Evolutionary conservation across 371 early-diverging fungal species (phyloP), one percentile per base, ranked within the genome.

Genomic region (Blyttiomyces sp.): DNA sequence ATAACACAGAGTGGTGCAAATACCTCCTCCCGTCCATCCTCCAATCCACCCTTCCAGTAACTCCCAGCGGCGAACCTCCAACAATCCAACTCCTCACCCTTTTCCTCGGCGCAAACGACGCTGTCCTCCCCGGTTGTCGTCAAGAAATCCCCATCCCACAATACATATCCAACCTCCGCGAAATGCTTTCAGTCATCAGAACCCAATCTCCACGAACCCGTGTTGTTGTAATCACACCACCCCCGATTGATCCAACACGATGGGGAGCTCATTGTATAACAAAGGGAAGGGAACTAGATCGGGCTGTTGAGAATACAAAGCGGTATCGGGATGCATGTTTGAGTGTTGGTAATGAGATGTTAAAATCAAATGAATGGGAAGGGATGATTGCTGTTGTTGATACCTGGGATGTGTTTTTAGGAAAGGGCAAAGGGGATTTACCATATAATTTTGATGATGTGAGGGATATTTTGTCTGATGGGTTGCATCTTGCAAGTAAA

Each of bases 81-180:
- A 64, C 68, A 11, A 69, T 88, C 43, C 68, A 65, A 9, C 72
- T 93, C 28, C 66, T 89, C 52, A 86, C 84, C 21, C 77, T 94
- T 13, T 86, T 91, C 49, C 80, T 90, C 39, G 95, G 95, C 4
- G 86, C 93, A 42, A 94, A 94, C 69, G 95, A 94, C 64, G 85
- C 90, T 0, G 76, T 83, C 3, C 45, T 82, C 5, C 68, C 74
- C 13, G 34, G 26, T n/a, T 19, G 21, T n/a, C 43, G 55, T 4
- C 89, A 88, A 35, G 86, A 86, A 58, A 89, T 93, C 0, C 79
- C 88, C 1, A 43, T 93, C 23, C 73, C 69, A 0, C 71, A 78
- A 13, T 94, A 80, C 66, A 73, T 67, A 23, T 28, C 54, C 1
- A 91, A 93, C 56, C 46, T 90, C 4, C 65, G 56, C 26, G 53